A percentile compares a stretch with the other conserved stretches of the same genome.
Conservation (phyloP, 495 filamentous ascomycete species). For the Penicillium parvum region DNA sequence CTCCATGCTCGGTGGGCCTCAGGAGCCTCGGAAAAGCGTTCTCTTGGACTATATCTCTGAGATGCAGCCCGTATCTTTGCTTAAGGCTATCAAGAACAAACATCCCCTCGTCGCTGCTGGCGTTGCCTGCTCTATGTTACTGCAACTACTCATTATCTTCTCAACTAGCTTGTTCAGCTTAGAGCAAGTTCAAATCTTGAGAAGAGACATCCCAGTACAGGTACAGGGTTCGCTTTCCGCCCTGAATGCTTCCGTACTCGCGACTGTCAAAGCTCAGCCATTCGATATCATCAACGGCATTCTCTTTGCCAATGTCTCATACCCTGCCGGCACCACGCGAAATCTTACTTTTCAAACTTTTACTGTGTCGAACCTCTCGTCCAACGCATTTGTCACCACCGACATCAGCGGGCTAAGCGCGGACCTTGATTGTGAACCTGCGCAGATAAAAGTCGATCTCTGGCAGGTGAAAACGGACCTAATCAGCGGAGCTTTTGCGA, state of each 20-base stretch:
- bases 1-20: conserved; percentile 9
- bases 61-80: conserved; percentile 8
- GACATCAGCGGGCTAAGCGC: conserved; percentile 13
- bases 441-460: not conserved
- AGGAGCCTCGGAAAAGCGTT: conserved; percentile 8
- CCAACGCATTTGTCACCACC: conserved; percentile 2
- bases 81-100: conserved; percentile 3
- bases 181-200: not conserved
- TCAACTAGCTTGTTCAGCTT: conserved; percentile 14
- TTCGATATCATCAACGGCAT: conserved; percentile 8
- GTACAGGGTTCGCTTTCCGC: not conserved
- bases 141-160: conserved; percentile 12
- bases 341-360: conserved; percentile 11
- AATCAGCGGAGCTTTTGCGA: not conserved
- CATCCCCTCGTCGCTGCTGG: conserved; percentile 5
- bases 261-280: not conserved
- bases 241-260: not conserved
- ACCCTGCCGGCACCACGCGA: conserved; percentile 3
- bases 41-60: conserved; percentile 12
- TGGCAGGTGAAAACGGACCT: not conserved
- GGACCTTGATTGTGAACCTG: conserved; percentile 13
- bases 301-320: conserved; percentile 8
- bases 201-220: conserved; percentile 1
- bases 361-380: conserved; percentile 2
- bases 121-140: not conserved